Evolutionary conservation across 2,329 filamentous ascomycete species (phyloP).

Genomic region (Emergomyces orientalis): DNA sequence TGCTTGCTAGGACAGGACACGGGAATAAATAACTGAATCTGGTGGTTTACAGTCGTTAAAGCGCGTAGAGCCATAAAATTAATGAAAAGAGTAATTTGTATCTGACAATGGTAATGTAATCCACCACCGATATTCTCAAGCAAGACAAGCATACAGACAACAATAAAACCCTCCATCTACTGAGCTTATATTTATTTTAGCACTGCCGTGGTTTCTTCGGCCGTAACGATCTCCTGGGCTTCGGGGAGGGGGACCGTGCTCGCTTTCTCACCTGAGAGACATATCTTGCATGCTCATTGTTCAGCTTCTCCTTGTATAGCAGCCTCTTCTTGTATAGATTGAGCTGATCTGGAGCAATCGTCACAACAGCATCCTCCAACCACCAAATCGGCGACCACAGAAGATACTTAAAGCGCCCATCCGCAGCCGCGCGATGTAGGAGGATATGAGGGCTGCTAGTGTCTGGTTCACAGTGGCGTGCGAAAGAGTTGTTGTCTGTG

Average conservation of each 20-base stretch:
- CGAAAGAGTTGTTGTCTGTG: neutral
- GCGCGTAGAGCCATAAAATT: too few species aligned
- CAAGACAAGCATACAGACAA: too few species aligned
- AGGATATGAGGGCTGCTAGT: neutral
- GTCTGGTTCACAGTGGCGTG: neutral
- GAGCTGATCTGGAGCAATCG: conserved; percentile 2
- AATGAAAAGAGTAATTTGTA: too few species aligned
- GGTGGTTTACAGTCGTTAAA: too few species aligned
- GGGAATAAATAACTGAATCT: too few species aligned
- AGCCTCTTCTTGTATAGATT: neutral
- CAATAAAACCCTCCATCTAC: too few species aligned
- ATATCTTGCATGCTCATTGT: neutral
- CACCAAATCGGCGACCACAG: neutral
- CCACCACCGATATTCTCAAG: too few species aligned
- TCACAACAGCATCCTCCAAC: neutral
- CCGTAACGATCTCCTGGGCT: neutral
- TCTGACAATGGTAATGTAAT: too few species aligned
- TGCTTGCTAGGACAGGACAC: too few species aligned
- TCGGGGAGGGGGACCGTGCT: neutral
- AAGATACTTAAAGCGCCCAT: neutral
- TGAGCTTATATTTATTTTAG: too few species aligned
- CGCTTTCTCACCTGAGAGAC: neutral
- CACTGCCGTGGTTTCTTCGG: too few species aligned
- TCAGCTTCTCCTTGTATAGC: neutral
- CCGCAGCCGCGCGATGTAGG: neutral